Base-by-base conservation (phyloP, 257 asterid species). In the Fraxinus anomala region DNA sequence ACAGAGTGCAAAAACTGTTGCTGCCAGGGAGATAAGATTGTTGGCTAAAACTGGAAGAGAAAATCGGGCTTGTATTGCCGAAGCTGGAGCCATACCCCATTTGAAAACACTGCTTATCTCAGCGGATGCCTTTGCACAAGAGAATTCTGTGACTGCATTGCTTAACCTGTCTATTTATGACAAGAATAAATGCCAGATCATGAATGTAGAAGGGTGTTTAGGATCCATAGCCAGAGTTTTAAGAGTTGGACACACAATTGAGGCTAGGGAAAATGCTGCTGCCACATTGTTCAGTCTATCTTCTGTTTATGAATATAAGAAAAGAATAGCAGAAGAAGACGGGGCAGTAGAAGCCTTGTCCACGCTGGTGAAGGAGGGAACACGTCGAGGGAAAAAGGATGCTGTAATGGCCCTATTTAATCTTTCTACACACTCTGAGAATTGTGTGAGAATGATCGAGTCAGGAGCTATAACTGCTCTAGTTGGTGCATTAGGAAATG, bases 221-320 rank as follows among this genome's bases (percentile, higher is more conserved):
- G 78, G 84, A 6, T 76, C 94, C 4, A 89, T 94, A 1, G 96
- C 92, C 33, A 85, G 84, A 28, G 97, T 94, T 72, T 83, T 94
- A 65, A 88, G 84, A 73, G 44, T 83, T 2, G 99, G 97, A 63
- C 90, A 68, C 87, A 92, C 96, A 3, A 89, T 90, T 0, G 99
- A 94, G 81, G 94, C 97, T 5, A 86, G 91, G 80, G 99, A 94
- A 84, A 94, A 94, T 44, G 97, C 99, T 9, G 99, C 99, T 5
- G 99, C 99, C 0, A 94, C 97, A 0, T 63, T 94, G 70, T 94
- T 94, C 88, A 94, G 99, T 39, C 97, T 94, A 67, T 94, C 99
- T 4, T 96, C 97, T 2, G 92, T 92, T 83, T 97, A 94, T n/a
- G 89, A 91, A 36, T 88, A 93, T 63, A 95, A 95, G 82, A 95